Conservation (phyloP, 768 basidiomycete genomes). For the Megacollybia marginata region DNA sequence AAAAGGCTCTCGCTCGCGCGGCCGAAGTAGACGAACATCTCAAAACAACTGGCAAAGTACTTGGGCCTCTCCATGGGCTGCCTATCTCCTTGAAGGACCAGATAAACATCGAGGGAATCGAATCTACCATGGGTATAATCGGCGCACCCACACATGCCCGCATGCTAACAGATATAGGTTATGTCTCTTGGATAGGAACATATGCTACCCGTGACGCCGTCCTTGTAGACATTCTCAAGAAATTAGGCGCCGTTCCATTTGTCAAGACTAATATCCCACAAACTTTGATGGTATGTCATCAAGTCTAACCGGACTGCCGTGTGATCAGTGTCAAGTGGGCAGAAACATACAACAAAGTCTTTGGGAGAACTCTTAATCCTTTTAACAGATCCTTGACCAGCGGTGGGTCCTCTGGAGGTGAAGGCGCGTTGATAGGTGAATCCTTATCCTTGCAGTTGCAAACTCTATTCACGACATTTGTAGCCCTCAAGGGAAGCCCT, state of each 20-base stretch:
- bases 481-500: conserved; percentile 38
- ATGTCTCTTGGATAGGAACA: conserved; percentile 65
- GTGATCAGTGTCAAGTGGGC: conserved; percentile 41
- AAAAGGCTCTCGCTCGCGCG: conserved; percentile 59
- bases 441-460: neutral
- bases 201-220: conserved; percentile 52
- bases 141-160: no score
- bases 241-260: conserved; percentile 63
- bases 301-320: neutral
- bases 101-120: conserved; percentile 57
- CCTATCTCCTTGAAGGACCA: conserved; percentile 76
- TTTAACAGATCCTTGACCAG: conserved; percentile 61
- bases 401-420: conserved; percentile 84
- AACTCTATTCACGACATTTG: neutral
- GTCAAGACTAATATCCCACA: conserved; percentile 75
- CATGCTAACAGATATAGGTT: conserved; percentile 33
- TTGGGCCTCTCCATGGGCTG: conserved; percentile 72
- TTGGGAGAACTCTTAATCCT: conserved; percentile 75
- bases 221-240: conserved; percentile 58
- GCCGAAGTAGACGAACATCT: conserved; percentile 58
- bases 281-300: conserved; percentile 51
- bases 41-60: conserved; percentile 49
- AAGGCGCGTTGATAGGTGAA: conserved; percentile 67
- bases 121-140: conserved; percentile 54
- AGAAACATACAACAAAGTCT: conserved; percentile 74